Base-by-base conservation (phyloP, 192 early-diverging fungal genomes). In the Geranomyces variabilis region DNA sequence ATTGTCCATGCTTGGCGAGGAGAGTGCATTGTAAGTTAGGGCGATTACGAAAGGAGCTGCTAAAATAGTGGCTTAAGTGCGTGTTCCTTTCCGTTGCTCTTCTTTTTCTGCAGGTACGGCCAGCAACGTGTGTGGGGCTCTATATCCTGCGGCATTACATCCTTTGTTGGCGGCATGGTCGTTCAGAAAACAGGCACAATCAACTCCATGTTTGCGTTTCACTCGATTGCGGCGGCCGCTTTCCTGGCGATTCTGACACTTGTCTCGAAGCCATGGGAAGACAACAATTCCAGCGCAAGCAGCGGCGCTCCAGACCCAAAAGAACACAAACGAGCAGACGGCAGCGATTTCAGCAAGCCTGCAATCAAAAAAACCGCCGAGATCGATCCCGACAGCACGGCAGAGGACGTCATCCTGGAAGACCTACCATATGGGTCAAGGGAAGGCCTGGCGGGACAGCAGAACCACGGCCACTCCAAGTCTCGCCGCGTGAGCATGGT, bases 121-220 rank as follows among this genome's bases (percentile, higher is more conserved):
- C 71, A 74, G 57, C 71, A 74, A 36, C 71, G 71, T 22, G 49
- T 74, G 7, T 74, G 63, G 63, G 71, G 71, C 7, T 65, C 71
- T 33, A 33, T 74, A 29, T 53, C 71, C 4, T 74, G 71, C 53
- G 71, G 71, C 1, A 58, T 74, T 17, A 53, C 47, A 29, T 67
- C 71, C 8, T 74, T 74, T 26, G 63, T 48, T 7, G 63, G 48
- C 17, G 71, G 71, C 28, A 66, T 66, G 55, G 21, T 74, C 9
- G 63, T 67, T 6, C 49, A 57, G 7, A 66, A 59, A 36, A 67
- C 63, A 0, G 64, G 55, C 22, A 74, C 63, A 36, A 24, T 66
- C n/a, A 67, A 51, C 26, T 56, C 65, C 17, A 60, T 60, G 19
- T 74, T 74, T 36, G 48, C 55, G 15, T 43, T 57, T 45, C 71